Evolutionary conservation across 345 rosid genomes (phyloP), one percentile per base, ranked within the genome.

Genomic region (Rubroshorea leprosula): DNA sequence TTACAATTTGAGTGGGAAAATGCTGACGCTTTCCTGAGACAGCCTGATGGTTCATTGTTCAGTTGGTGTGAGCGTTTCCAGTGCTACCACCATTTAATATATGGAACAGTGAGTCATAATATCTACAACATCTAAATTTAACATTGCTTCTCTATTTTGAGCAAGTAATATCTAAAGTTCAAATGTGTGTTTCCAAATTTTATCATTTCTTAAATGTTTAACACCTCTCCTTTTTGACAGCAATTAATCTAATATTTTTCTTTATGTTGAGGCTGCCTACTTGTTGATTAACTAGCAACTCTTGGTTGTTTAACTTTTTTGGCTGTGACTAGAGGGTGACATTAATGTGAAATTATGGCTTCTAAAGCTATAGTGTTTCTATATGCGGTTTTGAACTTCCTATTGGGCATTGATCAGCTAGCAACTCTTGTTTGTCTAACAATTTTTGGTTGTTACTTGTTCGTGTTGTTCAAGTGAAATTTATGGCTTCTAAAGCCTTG

Each of bases 51-150:
- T 21, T 75, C 83, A 39, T 69, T 89, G 47, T 89, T 92, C 73
- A 86, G 95, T 65, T 92, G 96, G 98, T 84, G 74, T 57, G 96
- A 92, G 75, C 93, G 93, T 47, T 81, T 81, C 70, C 78, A 76
- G 26, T 89, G 96, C 83, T 86, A 83, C 72, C 76, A 45, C 19
- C 82, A 83, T 73, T 70, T 86, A 50, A 55, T 89, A 21, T 73
- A 83, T 57, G 86, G 83, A 56, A 83, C 77, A 60, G 98, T 92
- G 72, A 76, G 86, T 71, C 62, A 48, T 21, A 60, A 47, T 35
- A 7, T 10, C 18, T 23, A 13, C 4, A 19, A 45, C 20, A 49
- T 49, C 19, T 46, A 17, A 24, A 25, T 46, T 13, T 55, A 26
- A 27, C 21, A 29, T n/a, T 61, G 15, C 6, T 13, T 2, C 19